phyloP scores from a whole-genome alignment of 352 stramenopile species.

The Phytophthora chlamydospora region DNA sequence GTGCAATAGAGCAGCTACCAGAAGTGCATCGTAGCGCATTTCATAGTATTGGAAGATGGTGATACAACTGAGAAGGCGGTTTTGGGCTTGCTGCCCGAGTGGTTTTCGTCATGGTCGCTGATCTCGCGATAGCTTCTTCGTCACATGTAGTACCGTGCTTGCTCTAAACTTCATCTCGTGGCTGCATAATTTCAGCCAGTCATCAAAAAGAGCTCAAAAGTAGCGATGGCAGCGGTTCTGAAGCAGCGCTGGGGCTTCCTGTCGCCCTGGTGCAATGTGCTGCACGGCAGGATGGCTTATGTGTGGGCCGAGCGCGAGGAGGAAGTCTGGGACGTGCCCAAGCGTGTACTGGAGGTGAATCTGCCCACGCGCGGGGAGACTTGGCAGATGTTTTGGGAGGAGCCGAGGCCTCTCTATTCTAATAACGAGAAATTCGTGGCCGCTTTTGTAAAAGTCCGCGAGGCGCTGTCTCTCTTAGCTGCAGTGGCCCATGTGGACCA shows the following conservation, averaged over 20 bases:
- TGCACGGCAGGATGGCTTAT: slow-evolving; percentile 14
- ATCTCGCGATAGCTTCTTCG: too few species aligned
- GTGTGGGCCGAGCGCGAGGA: slow-evolving; percentile 14
- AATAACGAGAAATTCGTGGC: slow-evolving; percentile 11
- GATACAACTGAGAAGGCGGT: too few species aligned
- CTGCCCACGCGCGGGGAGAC: slow-evolving; percentile 17
- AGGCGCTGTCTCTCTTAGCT: slow-evolving; percentile 32
- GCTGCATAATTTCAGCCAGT: too few species aligned
- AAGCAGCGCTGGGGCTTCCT: slow-evolving; percentile 24
- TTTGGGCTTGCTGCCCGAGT: too few species aligned
- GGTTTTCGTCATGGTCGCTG: too few species aligned
- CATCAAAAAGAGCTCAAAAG: too few species aligned
- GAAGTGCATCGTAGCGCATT: too few species aligned
- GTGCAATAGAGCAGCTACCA: too few species aligned
- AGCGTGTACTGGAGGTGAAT: slow-evolving; percentile 20
- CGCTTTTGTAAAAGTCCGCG: slow-evolving; percentile 14
- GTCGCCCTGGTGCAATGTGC: slow-evolving; percentile 15
- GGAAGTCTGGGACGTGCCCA: slow-evolving; percentile 19
- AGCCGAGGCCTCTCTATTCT: slow-evolving; percentile 9
- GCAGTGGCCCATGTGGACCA: slow-evolving; percentile 26
- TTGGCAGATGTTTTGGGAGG: slow-evolving; percentile 2
- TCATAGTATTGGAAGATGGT: too few species aligned
- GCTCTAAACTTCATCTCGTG: too few species aligned
- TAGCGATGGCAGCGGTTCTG: not conserved
- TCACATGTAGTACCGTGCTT: too few species aligned